These are phyloP conservation scores for Penicillium sp. DNA, from an alignment of 2,329 filamentous ascomycete species.

Conservation along the genomic window DNA sequence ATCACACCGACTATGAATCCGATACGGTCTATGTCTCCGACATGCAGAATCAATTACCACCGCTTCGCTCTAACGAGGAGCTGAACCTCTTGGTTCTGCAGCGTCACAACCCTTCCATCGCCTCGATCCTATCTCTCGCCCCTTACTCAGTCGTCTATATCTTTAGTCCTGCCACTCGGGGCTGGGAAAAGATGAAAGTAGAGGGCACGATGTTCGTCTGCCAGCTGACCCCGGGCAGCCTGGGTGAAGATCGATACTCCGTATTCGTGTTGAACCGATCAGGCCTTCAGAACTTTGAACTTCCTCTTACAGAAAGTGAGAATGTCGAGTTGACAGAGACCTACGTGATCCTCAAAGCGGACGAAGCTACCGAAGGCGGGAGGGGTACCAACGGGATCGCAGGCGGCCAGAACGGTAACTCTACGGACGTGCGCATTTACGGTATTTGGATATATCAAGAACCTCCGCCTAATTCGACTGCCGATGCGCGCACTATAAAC, in stretches of 20 bases:
- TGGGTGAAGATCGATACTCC: slow-evolving; percentile 50
- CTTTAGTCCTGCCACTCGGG: slow-evolving; percentile 62
- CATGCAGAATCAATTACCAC: slow-evolving; percentile 37
- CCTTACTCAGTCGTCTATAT: slow-evolving; percentile 84
- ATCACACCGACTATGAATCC: slow-evolving; percentile 62
- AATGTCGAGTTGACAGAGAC: slow-evolving; percentile 65
- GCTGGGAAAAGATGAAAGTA: slow-evolving; percentile 81
- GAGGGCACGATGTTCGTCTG: slow-evolving; percentile 91
- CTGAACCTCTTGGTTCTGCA: slow-evolving; percentile 83
- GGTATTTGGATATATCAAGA: slow-evolving; percentile 67
- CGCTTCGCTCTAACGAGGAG: slow-evolving; percentile 69
- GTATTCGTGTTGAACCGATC: slow-evolving; percentile 73
- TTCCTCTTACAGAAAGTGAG: slow-evolving; percentile 57
- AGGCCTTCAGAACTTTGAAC: slow-evolving; percentile 67
- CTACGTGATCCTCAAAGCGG: slow-evolving; percentile 58
- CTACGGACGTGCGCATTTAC: slow-evolving; percentile 46
- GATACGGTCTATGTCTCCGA: slow-evolving; percentile 55
- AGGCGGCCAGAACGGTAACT: slow-evolving; percentile 7
- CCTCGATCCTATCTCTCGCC: slow-evolving; percentile 72
- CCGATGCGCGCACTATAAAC: slow-evolving; percentile 51
- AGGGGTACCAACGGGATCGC: slow-evolving; percentile 22
- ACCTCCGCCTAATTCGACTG: slow-evolving; percentile 54
- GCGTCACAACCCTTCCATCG: slow-evolving; percentile 74
- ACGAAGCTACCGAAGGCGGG: slow-evolving; percentile 30
- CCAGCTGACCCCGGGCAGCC: slow-evolving; percentile 50